A percentile compares a stretch with the other conserved stretches of the same genome.
phyloP scores from a whole-genome alignment of 805 yeast species.

The Wickerhamiella allomyrinae region DNA sequence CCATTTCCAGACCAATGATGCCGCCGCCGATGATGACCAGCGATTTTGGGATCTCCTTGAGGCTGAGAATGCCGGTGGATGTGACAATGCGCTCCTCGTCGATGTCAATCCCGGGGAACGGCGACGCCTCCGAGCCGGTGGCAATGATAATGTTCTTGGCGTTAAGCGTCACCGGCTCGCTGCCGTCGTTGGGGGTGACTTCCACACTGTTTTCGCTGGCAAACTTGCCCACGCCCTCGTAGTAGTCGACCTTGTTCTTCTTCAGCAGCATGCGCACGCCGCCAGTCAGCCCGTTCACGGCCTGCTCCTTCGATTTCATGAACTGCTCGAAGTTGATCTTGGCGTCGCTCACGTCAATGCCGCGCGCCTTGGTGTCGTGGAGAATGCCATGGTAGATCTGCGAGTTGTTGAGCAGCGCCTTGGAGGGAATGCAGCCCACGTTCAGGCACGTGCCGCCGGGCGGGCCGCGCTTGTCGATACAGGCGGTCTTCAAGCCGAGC shows the following conservation, averaged over 20 bases:
- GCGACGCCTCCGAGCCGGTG: conserved; percentile 96
- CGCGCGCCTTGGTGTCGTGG: conserved; percentile 74
- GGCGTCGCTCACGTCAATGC: conserved; percentile 72
- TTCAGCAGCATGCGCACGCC: conserved; percentile 93
- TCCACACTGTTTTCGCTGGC: conserved; percentile 62
- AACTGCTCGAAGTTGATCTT: conserved; percentile 59
- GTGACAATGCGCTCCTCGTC: conserved; percentile 96
- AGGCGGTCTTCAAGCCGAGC: conserved; percentile 84
- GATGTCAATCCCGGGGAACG: conserved; percentile 93
- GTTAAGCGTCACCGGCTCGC: conserved; percentile 53
- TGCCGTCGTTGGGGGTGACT: conserved; percentile 79
- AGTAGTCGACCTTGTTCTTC: conserved; percentile 87
- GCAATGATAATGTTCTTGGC: conserved; percentile 90
- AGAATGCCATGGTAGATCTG: conserved; percentile 80
- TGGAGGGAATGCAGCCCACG: conserved; percentile 98
- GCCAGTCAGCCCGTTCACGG: conserved; percentile 77
- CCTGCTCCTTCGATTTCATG: conserved; percentile 83
- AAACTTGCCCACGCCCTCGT: conserved; percentile 86
- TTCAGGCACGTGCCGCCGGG: conserved; percentile 98
- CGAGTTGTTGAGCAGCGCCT: conserved; percentile 87
- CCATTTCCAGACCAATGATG: conserved; percentile 98
- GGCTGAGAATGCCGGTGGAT: conserved; percentile 79
- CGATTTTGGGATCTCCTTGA: conserved; percentile 84
- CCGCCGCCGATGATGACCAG: conserved; percentile 96
- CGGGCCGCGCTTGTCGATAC: conserved; percentile 91